A percentile compares a stretch with the other conserved stretches of the same genome.
Conservation (phyloP, 140 eudicot genomes). For the Erigeron philadelphicus region DNA sequence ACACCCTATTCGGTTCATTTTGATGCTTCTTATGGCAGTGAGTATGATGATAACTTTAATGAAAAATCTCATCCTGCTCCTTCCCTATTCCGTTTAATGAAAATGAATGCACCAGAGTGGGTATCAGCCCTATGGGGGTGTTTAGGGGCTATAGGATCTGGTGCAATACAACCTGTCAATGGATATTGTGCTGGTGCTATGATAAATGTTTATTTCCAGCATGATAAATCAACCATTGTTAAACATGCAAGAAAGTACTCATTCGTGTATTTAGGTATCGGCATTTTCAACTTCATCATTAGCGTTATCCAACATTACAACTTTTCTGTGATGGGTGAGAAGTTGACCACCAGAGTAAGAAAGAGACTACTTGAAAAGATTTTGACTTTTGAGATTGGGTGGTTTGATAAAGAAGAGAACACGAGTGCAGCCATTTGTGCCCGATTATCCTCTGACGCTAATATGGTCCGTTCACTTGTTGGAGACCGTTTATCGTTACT, state of each 20-base stretch:
- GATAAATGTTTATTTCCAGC: constrained; percentile 49
- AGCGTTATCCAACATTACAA: constrained; percentile 57
- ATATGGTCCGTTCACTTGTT: constrained; percentile 67
- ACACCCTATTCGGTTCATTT: constrained; percentile 57
- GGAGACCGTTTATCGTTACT: constrained; percentile 70
- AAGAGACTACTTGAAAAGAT: constrained; percentile 50
- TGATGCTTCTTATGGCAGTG: constrained; percentile 42
- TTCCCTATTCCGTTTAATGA: constrained; percentile 54
- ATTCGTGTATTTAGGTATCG: constrained; percentile 44
- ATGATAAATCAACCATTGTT: constrained; percentile 45
- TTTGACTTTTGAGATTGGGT: constrained; percentile 62
- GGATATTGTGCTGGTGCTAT: constrained; percentile 63
- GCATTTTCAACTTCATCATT: constrained; percentile 51
- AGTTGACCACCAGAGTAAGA: constrained; percentile 47
- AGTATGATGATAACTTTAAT: constrained; percentile 36
- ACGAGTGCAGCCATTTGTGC: constrained; percentile 79
- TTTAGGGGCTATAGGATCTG: constrained; percentile 67
- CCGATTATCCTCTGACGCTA: constrained; percentile 59
- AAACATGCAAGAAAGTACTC: constrained; percentile 56
- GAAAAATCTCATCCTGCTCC: constrained; percentile 37
- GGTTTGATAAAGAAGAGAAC: constrained; percentile 70
- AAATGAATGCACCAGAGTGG: constrained; percentile 68
- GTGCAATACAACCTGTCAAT: constrained; percentile 68
- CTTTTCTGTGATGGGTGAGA: constrained; percentile 71
- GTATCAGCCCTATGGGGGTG: constrained; percentile 47